A percentile compares a stretch with the other conserved stretches of the same genome.
Evolutionary conservation across 1,284 basidiomycete species (phyloP).

Genomic region (Rhodotorula sp.): DNA sequence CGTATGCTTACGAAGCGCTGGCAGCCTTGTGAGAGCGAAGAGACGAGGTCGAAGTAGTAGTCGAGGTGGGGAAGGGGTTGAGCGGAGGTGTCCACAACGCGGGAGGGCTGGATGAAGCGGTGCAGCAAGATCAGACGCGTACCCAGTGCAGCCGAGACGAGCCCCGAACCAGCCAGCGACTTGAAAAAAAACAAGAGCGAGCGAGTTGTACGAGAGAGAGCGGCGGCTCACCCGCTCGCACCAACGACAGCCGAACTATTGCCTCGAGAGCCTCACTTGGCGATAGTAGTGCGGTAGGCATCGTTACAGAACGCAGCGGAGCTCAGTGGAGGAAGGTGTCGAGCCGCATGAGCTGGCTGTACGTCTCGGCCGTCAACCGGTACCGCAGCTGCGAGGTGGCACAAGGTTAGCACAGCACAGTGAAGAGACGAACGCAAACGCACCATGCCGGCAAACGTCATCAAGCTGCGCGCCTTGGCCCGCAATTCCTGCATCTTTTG

Average conservation of each 20-base stretch:
- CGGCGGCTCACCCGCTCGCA: neutral
- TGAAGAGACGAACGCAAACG: neutral
- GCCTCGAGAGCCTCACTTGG: no score
- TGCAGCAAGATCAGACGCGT: neutral
- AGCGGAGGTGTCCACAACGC: neutral
- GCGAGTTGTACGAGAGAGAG: neutral
- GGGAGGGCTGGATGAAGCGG: neutral
- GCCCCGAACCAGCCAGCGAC: neutral
- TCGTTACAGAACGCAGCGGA: no score
- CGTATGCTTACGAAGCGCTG: no score
- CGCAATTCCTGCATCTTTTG: conserved; percentile 59
- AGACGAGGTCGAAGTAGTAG: neutral
- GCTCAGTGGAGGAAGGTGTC: conserved; percentile 43
- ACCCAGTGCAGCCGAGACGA: neutral
- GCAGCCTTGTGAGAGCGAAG: neutral
- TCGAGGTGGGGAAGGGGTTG: neutral
- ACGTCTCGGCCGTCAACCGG: conserved; percentile 84
- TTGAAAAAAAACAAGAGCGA: neutral
- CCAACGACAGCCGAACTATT: no score
- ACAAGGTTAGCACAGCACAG: neutral
- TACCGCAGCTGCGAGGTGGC: conserved; percentile 61
- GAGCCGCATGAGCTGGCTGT: conserved; percentile 50
- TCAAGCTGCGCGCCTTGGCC: conserved; percentile 56
- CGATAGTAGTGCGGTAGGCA: no score
- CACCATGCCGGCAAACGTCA: conserved; percentile 77